Evolutionary conservation across 2,329 filamentous ascomycete genomes (phyloP).

Genomic region (Boeremia lycopersici): DNA sequence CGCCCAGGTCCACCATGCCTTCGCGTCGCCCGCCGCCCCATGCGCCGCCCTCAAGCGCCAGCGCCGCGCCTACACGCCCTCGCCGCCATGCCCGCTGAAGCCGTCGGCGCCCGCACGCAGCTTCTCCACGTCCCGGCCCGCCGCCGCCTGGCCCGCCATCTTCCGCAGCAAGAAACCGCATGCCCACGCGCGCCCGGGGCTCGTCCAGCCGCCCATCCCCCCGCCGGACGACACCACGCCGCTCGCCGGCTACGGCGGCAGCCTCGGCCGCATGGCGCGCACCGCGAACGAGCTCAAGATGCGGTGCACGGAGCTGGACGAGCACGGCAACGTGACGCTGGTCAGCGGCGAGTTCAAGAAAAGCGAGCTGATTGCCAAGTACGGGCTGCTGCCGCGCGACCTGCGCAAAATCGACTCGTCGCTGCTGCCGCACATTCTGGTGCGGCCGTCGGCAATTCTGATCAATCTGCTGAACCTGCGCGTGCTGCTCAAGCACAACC

Average conservation of each 20-base stretch:
- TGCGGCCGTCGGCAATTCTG: constrained; percentile 89
- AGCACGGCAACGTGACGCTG: constrained; percentile 86
- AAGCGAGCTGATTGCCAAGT: constrained; percentile 93
- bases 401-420: constrained; percentile 97
- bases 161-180: constrained; percentile 37
- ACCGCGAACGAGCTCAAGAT: constrained; percentile 83
- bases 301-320: constrained; percentile 93
- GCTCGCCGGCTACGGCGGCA: constrained; percentile 49
- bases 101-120: constrained; percentile 7
- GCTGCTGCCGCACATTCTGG: constrained; percentile 90
- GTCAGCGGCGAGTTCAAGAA: constrained; percentile 98
- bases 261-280: constrained; percentile 74
- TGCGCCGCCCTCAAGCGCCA: constrained; percentile 29
- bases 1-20: constrained; percentile 40
- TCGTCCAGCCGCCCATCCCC: constrained; percentile 63
- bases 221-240: constrained; percentile 62
- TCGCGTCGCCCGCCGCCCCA: constrained; percentile 33
- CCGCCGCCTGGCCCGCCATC: constrained; percentile 30
- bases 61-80: constrained; percentile 18
- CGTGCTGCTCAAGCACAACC: constrained; percentile 92
- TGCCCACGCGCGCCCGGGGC: constrained; percentile 46
- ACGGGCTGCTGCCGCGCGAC: constrained; percentile 89
- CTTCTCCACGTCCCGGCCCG: constrained; percentile 27
- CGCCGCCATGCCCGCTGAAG: not conserved
- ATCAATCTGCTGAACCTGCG: constrained; percentile 96